Conservation (phyloP, 1,284 basidiomycete species). For the Tylopilus sp. region DNA sequence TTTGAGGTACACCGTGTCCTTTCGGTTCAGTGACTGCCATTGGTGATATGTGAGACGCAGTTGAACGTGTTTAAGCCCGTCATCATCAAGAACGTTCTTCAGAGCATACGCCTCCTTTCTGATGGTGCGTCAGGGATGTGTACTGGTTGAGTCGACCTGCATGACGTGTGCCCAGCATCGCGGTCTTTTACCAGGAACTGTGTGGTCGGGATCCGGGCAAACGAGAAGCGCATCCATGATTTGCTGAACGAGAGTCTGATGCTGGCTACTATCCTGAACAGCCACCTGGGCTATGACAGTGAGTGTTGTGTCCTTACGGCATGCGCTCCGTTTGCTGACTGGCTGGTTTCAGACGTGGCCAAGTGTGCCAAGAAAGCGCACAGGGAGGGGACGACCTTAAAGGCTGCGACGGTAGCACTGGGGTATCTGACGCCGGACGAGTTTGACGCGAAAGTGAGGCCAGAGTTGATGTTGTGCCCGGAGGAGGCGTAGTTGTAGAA, state of each 20-base stretch:
- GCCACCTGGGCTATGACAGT: constrained; percentile 93
- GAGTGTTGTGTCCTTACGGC: constrained; percentile 37
- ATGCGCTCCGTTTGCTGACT: constrained; percentile 8
- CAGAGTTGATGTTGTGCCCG: constrained; percentile 84
- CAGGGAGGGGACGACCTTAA: constrained; percentile 94
- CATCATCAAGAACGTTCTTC: constrained; percentile 95
- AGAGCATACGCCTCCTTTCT: constrained; percentile 89
- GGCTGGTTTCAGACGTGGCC: constrained; percentile 72
- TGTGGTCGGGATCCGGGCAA: constrained; percentile 93
- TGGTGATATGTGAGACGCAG: constrained; percentile 38
- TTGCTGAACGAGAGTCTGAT: constrained; percentile 94
- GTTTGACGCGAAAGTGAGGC: constrained; percentile 94
- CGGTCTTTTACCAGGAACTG: constrained; percentile 97
- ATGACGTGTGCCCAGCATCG: constrained; percentile 46
- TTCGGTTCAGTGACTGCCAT: neutral
- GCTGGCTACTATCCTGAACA: constrained; percentile 94
- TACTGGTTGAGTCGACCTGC: neutral
- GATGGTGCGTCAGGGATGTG: constrained; percentile 59
- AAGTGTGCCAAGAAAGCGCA: constrained; percentile 99
- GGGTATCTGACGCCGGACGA: constrained; percentile 87
- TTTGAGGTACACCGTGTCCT: constrained; percentile 69
- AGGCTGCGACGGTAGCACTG: constrained; percentile 88
- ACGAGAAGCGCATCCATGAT: constrained; percentile 88
- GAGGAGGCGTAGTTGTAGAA: constrained; percentile 46
- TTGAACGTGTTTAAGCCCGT: constrained; percentile 99